Evolutionary conservation across 2,329 filamentous ascomycete species (phyloP).

Genomic region (Aureobasidium sp.): DNA sequence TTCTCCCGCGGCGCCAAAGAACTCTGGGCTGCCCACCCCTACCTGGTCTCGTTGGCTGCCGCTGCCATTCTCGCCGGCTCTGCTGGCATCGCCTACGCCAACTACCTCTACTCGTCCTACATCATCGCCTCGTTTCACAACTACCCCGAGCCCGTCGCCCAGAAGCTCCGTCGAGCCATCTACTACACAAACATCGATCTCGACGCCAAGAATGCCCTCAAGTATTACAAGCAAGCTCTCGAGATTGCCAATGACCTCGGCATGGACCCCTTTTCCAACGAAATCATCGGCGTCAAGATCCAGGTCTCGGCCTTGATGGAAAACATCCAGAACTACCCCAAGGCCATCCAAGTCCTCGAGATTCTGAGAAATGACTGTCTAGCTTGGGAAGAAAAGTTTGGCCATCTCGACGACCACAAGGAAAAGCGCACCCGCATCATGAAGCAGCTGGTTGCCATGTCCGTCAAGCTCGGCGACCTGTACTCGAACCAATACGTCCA

Average conservation of each 20-base stretch:
- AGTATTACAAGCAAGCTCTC: conserved; percentile 76
- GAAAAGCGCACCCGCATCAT: conserved; percentile 55
- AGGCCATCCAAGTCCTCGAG: conserved; percentile 71
- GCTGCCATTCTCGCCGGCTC: conserved; percentile 32
- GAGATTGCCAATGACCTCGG: conserved; percentile 63
- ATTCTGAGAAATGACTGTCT: conserved; percentile 64
- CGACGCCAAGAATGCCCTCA: conserved; percentile 69
- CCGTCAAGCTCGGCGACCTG: conserved; percentile 76
- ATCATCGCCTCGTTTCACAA: conserved; percentile 46
- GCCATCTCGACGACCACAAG: conserved; percentile 36
- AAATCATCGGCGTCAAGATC: conserved; percentile 83
- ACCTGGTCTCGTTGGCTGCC: conserved; percentile 31
- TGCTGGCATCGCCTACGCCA: conserved; percentile 37
- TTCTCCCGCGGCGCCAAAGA: conserved; percentile 25
- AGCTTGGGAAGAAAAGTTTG: conserved; percentile 41
- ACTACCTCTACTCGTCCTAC: conserved; percentile 41
- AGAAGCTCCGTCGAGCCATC: conserved; percentile 72
- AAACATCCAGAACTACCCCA: conserved; percentile 61
- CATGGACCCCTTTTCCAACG: conserved; percentile 84
- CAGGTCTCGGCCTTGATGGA: conserved; percentile 75
- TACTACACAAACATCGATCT: conserved; percentile 76
- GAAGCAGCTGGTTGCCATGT: conserved; percentile 66
- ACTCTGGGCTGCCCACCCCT: conserved; percentile 33
- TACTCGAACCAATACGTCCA: conserved; percentile 72
- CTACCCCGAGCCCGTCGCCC: conserved; percentile 61